Evolutionary conservation across 108 stramenopile species (phyloP).

Genomic region (Discostella stelligeroides): DNA sequence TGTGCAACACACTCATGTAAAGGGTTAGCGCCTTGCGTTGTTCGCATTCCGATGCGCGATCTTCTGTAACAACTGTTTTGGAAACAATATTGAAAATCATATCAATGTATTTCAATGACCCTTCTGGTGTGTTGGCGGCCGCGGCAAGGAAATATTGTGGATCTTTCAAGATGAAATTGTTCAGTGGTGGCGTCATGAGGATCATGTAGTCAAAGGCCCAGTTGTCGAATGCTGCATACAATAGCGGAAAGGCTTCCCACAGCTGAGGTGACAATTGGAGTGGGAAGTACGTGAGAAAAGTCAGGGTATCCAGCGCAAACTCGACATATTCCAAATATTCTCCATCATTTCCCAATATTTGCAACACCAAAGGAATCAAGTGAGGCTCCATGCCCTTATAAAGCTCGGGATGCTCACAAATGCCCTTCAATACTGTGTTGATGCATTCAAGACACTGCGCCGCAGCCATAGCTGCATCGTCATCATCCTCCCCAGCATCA

Average conservation of each 20-base stretch:
- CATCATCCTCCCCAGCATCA: slow-evolving; percentile 91
- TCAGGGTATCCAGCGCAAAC: slow-evolving; percentile 91
- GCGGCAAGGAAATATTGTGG: slow-evolving; percentile 74
- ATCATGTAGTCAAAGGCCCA: slow-evolving; percentile 96
- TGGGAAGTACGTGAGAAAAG: slow-evolving; percentile 94
- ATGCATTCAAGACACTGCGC: slow-evolving; percentile 96
- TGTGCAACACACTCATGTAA: slow-evolving; percentile 90
- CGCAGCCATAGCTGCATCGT: slow-evolving; percentile 96
- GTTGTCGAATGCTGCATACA: slow-evolving; percentile 89
- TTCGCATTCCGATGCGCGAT: slow-evolving; percentile 85
- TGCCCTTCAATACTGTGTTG: slow-evolving; percentile 90
- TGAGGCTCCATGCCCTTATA: slow-evolving; percentile 88
- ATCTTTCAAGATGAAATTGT: slow-evolving; percentile 91
- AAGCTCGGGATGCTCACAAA: slow-evolving; percentile 72
- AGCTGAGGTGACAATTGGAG: slow-evolving; percentile 78
- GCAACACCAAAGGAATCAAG: slow-evolving; percentile 85
- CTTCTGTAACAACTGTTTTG: slow-evolving; percentile 80
- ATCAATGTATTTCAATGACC: slow-evolving; percentile 76
- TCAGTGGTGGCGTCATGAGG: slow-evolving; percentile 92
- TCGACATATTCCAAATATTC: slow-evolving; percentile 95
- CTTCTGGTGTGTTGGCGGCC: slow-evolving; percentile 57
- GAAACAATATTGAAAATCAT: slow-evolving; percentile 87
- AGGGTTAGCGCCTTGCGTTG: slow-evolving; percentile 83
- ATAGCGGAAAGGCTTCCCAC: slow-evolving; percentile 93
- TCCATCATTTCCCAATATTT: slow-evolving; percentile 90